Evolutionary conservation across 1,284 basidiomycete species (phyloP), one percentile per base, ranked within the genome.

Genomic region (Phylloboletellus chloephorus): DNA sequence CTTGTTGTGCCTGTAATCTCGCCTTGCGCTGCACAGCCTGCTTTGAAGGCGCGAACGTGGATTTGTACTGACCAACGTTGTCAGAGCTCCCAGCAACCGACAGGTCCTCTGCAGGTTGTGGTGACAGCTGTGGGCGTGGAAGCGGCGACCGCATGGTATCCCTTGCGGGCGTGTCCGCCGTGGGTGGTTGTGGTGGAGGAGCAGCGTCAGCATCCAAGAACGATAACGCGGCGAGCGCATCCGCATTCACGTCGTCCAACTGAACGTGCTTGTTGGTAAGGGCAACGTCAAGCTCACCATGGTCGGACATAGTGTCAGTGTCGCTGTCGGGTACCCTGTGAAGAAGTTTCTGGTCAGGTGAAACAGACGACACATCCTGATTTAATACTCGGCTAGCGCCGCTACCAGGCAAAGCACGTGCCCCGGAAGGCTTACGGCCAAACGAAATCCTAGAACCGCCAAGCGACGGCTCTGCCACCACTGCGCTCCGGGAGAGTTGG

Each of bases 11-110:
- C 56, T 91, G 81, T 10, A 75, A 73, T 60, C 84, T 87, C 9
- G 86, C 84, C 53, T 88, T 87, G 38, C 91, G 75, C 57, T 94
- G 81, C 16, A 78, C 77, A 16, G 88, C 90, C 49, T 82, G 78
- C 56, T 76, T 84, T 11, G 86, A 87, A 0, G 82, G 84, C 0
- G 88, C 85, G 54, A 94, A 94, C 3, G 90, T 91, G 1, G 88
- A 91, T 34, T 76, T 76, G 57, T 73, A 80, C 52, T 73, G 72
- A 1, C 31, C 49, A 16, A 32, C 47, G 12, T 50, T 55, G 22
- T 62, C 60, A 11, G 54, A 49, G 44, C 47, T 53, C n/a, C 32
- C 48, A 5, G 52, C 28, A 19, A 37, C 24, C 3, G 49, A 25
- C 12, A 46, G 28, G 12, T 37, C 36, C 12, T 57, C 49, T 24